These are phyloP conservation scores for Guadua angustifolia DNA, from an alignment of 176 grass and related monocot species.

Conservation along the genomic window DNA sequence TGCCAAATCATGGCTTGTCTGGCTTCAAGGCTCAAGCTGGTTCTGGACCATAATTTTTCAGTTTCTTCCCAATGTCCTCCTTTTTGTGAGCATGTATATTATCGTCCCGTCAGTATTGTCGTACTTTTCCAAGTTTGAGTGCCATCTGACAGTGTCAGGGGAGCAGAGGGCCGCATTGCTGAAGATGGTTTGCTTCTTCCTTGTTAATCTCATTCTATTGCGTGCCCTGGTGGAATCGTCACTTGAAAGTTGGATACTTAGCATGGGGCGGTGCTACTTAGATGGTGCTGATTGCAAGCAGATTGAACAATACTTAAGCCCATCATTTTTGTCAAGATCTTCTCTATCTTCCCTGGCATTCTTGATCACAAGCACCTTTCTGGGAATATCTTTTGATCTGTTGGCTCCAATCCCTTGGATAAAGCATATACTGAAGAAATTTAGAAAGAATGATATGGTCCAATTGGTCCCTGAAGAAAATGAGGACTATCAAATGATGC, in stretches of 20 bases:
- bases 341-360: constrained; percentile 95
- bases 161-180: constrained; percentile 93
- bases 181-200: constrained; percentile 99
- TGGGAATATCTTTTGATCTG: constrained; percentile 98
- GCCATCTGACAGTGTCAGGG: constrained; percentile 89
- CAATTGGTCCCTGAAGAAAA: constrained; percentile 95
- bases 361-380: constrained; percentile 89
- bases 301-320: constrained; percentile 92
- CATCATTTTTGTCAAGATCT: constrained; percentile 93
- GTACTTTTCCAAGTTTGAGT: constrained; percentile 97
- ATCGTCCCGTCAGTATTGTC: constrained; percentile 93
- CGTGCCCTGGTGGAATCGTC: constrained; percentile 92
- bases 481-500: constrained; percentile 61
- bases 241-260: constrained; percentile 86
- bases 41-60: constrained; percentile 89
- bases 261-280: constrained; percentile 91
- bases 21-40: constrained; percentile 95
- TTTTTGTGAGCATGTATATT: constrained; percentile 98
- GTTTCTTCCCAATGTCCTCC: constrained; percentile 91
- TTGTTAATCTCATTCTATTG: constrained; percentile 94
- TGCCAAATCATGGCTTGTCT: constrained; percentile 86
- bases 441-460: constrained; percentile 97
- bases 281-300: constrained; percentile 81
- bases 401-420: constrained; percentile 91
- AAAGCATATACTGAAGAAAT: constrained; percentile 96